Conservation (phyloP, 2,329 filamentous ascomycete genomes). For the Colletotrichum spaethianum region DNA sequence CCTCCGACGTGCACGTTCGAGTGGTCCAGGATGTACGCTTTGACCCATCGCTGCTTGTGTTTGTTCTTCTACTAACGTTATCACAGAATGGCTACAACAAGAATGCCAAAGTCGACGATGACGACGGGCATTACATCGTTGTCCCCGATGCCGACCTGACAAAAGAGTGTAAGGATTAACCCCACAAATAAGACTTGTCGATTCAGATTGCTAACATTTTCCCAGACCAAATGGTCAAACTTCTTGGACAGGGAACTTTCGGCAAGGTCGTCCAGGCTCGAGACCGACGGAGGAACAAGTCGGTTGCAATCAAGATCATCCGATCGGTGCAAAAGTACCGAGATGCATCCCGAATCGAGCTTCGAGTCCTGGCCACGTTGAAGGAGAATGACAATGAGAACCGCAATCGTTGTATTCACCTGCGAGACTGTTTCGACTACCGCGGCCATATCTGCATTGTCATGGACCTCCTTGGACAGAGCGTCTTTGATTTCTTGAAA, state of each 20-base stretch:
- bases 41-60: background rate
- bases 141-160: conserved; percentile 88
- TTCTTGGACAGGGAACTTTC: conserved; percentile 97
- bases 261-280: conserved; percentile 97
- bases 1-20: conserved; percentile 79
- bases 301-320: conserved; percentile 97
- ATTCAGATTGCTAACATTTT: conserved; percentile 44
- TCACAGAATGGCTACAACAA: conserved; percentile 60
- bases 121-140: conserved; percentile 97
- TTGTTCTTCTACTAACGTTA: conserved; percentile 35
- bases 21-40: conserved; percentile 73
- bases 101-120: conserved; percentile 88
- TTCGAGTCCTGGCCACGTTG: conserved; percentile 91
- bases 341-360: conserved; percentile 94
- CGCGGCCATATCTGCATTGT: conserved; percentile 94
- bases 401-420: conserved; percentile 95
- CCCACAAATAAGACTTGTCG: background rate
- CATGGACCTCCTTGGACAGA: conserved; percentile 87
- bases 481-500: conserved; percentile 98
- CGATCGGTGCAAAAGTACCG: conserved; percentile 98
- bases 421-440: conserved; percentile 97
- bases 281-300: conserved; percentile 82
- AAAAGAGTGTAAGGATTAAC: conserved; percentile 81
- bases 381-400: conserved; percentile 93
- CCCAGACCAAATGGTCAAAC: conserved; percentile 86